Conservation (phyloP, 805 yeast species). For the Lipomyces chichibuensis region DNA sequence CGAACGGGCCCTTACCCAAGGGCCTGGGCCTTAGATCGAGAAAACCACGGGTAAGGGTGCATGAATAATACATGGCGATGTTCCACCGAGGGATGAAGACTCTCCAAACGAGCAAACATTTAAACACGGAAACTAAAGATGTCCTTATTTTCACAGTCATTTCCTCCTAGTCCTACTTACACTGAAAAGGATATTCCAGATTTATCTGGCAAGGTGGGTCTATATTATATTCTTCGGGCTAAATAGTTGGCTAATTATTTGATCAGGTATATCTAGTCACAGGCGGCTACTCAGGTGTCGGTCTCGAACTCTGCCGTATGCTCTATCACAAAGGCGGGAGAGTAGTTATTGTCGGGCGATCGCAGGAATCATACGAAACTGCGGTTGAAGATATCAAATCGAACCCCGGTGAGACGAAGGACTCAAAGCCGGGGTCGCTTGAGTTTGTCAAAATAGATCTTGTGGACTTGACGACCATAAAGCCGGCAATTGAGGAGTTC, state of each 20-base stretch:
- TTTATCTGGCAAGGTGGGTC: conserved; percentile 23
- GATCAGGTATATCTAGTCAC: conserved; percentile 21
- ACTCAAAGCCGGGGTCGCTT: conserved; percentile 12
- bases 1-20: too few species aligned
- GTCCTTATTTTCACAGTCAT: conserved; percentile 4
- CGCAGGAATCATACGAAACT: conserved; percentile 1
- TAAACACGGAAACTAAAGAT: not conserved
- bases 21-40: too few species aligned
- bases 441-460: conserved; percentile 26
- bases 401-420: not conserved
- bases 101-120: too few species aligned
- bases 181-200: conserved; percentile 21
- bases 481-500: conserved; percentile 45
- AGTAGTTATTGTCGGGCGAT: conserved; percentile 20
- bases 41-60: too few species aligned
- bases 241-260: not conserved
- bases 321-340: conserved; percentile 25
- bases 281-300: conserved; percentile 29
- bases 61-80: too few species aligned
- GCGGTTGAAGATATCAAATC: conserved; percentile 22
- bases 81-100: too few species aligned
- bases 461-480: conserved; percentile 42
- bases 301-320: conserved; percentile 18
- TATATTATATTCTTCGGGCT: not conserved
- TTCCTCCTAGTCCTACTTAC: conserved; percentile 22